Evolutionary conservation across 768 basidiomycete genomes (phyloP), one percentile per base, ranked within the genome.

Genomic region (Cantharellus cinnabarinus): DNA sequence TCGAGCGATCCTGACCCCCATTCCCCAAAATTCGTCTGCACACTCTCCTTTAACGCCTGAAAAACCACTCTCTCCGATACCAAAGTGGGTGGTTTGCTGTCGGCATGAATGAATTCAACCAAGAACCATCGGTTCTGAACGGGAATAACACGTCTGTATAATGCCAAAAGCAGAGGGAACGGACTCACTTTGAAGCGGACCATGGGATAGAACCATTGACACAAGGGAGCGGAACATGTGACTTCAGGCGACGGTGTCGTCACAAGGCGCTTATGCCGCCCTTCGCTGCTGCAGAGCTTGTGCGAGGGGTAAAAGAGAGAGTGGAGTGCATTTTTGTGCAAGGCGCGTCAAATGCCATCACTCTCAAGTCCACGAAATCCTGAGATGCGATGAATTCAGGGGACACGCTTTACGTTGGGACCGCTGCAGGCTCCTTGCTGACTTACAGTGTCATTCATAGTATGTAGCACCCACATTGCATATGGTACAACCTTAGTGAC

Each of bases 41-140:
- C 71, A 63, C 80, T 82, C 65, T 83, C 79, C 65, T 79, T 80
- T 40, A 91, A 67, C 0, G 88, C 80, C 2, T 73, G 68, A 70
- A 78, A 87, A 56, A 91, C 77, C 20, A 77, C 75, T 64, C 80
- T 83, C n/a, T 76, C 74, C 58, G 57, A 60, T 20, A 62, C 60
- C 41, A 59, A 40, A 56, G 68, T 52, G 7, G 65, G 59, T 60
- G 66, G 67, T 63, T 59, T 59, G 35, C 39, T 50, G 4, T 63
- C 60, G 29, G 70, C 68, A 4, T 77, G 68, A 42, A 91, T 76
- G 65, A 93, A 82, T 69, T 94, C 89, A 58, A 90, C 81, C 40
- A 94, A 79, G 5, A 93, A 70, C 85, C 89, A 90, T 42, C 89
- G 79, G 68, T 90, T 91, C 88, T 89, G 62, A 50, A 58, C 10